Evolutionary conservation across 2,329 filamentous ascomycete species (phyloP).

Genomic region (Phialophora expanda): DNA sequence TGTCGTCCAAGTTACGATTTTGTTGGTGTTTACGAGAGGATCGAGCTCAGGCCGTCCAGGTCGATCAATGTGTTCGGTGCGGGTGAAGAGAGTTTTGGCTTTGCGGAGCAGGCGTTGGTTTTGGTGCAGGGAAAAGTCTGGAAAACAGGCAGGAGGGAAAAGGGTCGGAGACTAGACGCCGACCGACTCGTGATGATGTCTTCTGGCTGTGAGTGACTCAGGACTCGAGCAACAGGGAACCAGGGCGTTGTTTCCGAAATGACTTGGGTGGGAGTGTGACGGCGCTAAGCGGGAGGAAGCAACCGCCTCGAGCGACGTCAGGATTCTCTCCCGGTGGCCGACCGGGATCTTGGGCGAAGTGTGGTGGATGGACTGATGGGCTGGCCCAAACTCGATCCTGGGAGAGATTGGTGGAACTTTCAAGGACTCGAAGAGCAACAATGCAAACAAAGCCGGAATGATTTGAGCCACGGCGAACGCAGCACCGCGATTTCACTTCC

Average conservation of each 20-base stretch:
- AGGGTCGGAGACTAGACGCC: constrained; percentile 1
- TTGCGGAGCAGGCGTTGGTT: constrained; percentile 4
- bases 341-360: constrained; percentile 13
- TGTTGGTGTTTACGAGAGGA: neutral
- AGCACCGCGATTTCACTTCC: neutral
- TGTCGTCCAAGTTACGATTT: neutral
- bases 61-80: neutral
- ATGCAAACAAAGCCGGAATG: neutral
- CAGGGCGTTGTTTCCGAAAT: constrained; percentile 21
- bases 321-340: constrained; percentile 3
- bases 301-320: constrained; percentile 13
- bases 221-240: constrained; percentile 22
- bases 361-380: constrained; percentile 5
- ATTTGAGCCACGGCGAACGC: neutral
- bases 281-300: constrained; percentile 25
- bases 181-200: constrained; percentile 14
- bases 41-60: neutral
- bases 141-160: constrained; percentile 2
- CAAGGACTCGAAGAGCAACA: neutral
- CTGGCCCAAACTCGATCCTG: neutral
- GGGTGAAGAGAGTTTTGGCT: neutral
- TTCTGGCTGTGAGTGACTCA: constrained; percentile 11
- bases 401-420: neutral
- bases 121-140: constrained; percentile 15
- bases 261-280: constrained; percentile 18